Conservation (phyloP, 2,329 filamentous ascomycete species). For the Aspergillus sp. region DNA sequence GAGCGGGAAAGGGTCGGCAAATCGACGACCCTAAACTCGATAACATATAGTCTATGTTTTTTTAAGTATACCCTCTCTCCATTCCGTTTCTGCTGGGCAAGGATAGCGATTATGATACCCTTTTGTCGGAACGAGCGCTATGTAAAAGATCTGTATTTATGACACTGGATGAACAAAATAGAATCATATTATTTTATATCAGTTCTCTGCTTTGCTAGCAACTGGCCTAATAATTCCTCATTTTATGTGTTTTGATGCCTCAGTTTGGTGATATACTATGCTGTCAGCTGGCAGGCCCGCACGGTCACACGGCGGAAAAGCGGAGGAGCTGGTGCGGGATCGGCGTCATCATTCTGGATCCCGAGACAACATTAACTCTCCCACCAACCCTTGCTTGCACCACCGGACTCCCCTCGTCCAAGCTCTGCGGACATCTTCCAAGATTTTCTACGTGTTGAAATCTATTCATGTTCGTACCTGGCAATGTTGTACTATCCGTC, state of each 20-base stretch:
- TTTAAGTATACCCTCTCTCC: background rate
- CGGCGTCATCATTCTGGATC: conserved; percentile 12
- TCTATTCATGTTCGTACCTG: conserved; percentile 1
- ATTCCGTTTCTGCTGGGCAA: background rate
- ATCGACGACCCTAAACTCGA: conserved; percentile 27
- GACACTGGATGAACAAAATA: conserved; percentile 1
- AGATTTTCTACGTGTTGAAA: background rate
- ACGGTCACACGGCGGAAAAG: conserved; percentile 18
- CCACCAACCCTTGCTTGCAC: background rate
- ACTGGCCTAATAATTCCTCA: background rate
- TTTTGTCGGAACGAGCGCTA: conserved; percentile 6
- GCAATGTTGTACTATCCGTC: conserved; percentile 36
- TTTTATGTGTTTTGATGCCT: background rate
- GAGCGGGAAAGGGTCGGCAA: conserved; percentile 38
- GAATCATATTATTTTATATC: background rate
- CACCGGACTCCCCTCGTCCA: background rate
- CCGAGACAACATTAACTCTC: background rate
- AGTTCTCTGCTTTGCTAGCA: background rate
- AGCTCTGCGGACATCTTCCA: background rate
- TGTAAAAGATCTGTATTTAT: conserved; percentile 6
- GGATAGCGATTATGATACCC: conserved; percentile 9
- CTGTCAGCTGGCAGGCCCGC: background rate
- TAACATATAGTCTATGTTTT: background rate
- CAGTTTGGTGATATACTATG: background rate
- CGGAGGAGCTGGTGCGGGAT: conserved; percentile 17